Evolutionary conservation across 1,284 basidiomycete genomes (phyloP), one percentile per base, ranked within the genome.

Genomic region (Ganoderma leucocontextum): DNA sequence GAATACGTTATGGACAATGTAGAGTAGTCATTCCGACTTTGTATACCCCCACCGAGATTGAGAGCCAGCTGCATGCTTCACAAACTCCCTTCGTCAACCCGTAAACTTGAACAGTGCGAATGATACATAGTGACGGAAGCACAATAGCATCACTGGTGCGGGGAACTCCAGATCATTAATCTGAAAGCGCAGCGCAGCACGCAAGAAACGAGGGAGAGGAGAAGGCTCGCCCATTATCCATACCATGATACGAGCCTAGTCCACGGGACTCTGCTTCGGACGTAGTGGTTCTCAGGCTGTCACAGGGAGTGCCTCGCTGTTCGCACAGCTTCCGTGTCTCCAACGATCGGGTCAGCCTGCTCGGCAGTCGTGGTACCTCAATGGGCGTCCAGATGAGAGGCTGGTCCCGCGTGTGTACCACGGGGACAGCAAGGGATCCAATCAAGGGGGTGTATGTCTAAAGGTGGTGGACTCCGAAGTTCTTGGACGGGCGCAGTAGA

Each of bases 241-340:
- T 25, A 29, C 29, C 29, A 47, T 49, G 22, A 49, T 22, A 13
- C n/a, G 22, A 49, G 47, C 47, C 22, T 13, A 47, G 12, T 22
- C 47, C 19, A 49, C 22, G 10, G 47, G n/a, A 25, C 29, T 29
- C 29, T 49, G 9, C 10, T 49, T 49, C 47, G n/a, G n/a, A 49
- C 47, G 9, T 25, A 49, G 47, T 47, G 22, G 47, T 49, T 49
- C 47, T 49, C 47, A 49, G 47, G 47, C 47, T 49, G 47, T 49
- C 47, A 49, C 10, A 49, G 9, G n/a, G 22, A 22, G 22, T 49
- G 10, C 10, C 47, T 47, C 44, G 44, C 44, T 49, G 47, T 25
- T 22, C 22, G 22, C 47, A 49, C 47, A 49, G 22, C 9, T 49
- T 9, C 22, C 22, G 47, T 22, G 25, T 4, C 47, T n/a, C 47